Conservation (phyloP, 164 flowering plant species). For the Umbilicus rupestris region DNA sequence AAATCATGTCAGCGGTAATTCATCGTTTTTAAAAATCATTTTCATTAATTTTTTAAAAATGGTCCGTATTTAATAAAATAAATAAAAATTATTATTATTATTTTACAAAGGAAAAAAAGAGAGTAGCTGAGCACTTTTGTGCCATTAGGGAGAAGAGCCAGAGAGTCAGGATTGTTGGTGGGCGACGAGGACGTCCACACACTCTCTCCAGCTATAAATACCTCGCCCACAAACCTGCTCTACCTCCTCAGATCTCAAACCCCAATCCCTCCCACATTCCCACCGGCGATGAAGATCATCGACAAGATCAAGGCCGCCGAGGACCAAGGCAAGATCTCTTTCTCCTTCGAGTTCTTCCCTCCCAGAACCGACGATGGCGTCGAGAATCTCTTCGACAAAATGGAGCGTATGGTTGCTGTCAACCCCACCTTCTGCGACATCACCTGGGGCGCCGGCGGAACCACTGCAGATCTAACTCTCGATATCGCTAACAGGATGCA, state of each 20-base stretch:
- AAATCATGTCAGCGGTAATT: too few species aligned
- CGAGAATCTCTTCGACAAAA: slow-evolving; percentile 78
- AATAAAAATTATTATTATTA: too few species aligned
- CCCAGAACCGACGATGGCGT: slow-evolving; percentile 95
- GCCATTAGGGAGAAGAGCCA: too few species aligned
- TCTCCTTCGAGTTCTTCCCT: slow-evolving; percentile 96
- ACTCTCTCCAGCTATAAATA: too few species aligned
- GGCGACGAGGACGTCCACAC: too few species aligned
- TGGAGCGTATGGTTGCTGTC: slow-evolving; percentile 92
- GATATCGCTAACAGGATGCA: slow-evolving; percentile 87
- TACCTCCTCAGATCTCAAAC: background rate
- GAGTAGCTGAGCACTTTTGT: too few species aligned
- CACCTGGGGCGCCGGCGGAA: slow-evolving; percentile 98
- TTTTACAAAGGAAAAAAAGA: too few species aligned
- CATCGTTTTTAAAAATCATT: too few species aligned
- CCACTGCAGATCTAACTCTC: slow-evolving; percentile 91
- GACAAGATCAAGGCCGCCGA: slow-evolving; percentile 61
- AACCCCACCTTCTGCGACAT: slow-evolving; percentile 90
- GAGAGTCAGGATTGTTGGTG: too few species aligned
- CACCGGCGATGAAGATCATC: slow-evolving; percentile 94
- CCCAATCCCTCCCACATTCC: background rate
- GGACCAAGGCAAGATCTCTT: slow-evolving; percentile 33
- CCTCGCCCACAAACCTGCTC: background rate
- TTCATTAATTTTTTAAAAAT: too few species aligned
- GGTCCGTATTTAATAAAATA: too few species aligned